Conservation (phyloP, 768 basidiomycete genomes). For the Hypholoma fasciculare region DNA sequence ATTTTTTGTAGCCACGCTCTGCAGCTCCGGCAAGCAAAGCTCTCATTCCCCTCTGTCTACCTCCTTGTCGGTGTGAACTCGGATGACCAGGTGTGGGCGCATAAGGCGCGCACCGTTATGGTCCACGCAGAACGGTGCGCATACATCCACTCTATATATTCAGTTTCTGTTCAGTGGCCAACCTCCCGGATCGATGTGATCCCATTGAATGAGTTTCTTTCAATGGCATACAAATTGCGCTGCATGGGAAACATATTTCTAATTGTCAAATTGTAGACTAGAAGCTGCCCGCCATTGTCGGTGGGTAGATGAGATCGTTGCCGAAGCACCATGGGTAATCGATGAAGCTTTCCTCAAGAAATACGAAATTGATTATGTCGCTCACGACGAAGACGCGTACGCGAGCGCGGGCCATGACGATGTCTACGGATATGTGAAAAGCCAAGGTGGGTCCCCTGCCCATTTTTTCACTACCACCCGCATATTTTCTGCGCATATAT, state of each 20-base stretch:
- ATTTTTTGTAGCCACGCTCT: constrained; percentile 74
- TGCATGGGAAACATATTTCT: too few relatives aligned
- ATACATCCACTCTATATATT: too few relatives aligned
- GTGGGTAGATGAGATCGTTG: constrained; percentile 94
- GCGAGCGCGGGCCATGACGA: constrained; percentile 77
- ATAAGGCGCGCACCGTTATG: constrained; percentile 89
- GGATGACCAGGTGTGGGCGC: constrained; percentile 73
- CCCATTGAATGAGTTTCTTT: too few relatives aligned
- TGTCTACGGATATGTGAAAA: constrained; percentile 82
- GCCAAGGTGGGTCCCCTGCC: constrained; percentile 54
- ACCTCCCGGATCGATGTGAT: too few relatives aligned
- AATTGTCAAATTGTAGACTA: constrained; percentile 42
- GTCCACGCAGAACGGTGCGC: constrained; percentile 79
- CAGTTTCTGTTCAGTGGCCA: too few relatives aligned
- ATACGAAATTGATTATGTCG: constrained; percentile 93
- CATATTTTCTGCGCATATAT: not conserved
- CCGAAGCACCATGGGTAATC: constrained; percentile 91
- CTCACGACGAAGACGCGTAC: constrained; percentile 94
- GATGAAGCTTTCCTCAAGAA: constrained; percentile 80
- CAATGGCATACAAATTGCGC: too few relatives aligned
- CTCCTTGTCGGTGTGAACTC: constrained; percentile 93
- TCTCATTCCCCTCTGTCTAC: constrained; percentile 88
- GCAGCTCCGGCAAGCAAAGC: constrained; percentile 94
- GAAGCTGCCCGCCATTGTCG: constrained; percentile 95
- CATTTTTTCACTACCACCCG: not conserved